Evolutionary conservation across 116 monocot genomes (phyloP), one percentile per base, ranked within the genome.

Genomic region (Cymodocea nodosa): DNA sequence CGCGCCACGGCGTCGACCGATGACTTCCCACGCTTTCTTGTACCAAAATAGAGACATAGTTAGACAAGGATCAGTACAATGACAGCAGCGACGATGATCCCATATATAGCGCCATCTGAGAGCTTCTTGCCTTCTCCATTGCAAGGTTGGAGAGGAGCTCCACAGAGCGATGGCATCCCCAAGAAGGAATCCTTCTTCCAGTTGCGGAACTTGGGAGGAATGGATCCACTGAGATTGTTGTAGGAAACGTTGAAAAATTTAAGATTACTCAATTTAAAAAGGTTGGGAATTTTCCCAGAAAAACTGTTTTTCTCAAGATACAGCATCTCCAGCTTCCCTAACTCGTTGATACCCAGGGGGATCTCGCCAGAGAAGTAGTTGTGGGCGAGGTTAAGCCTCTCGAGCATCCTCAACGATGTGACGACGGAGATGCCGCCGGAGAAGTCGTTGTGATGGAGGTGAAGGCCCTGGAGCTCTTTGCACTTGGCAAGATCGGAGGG

Each of bases 101-200:
- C 94, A 0, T 84, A 80, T 62, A 93, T 84, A 20, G 86, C 86
- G 0, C 93, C 93, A 23, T 82, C 86, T 18, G 86, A 86, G 13
- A 93, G 78, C 34, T 70, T 74, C 30, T 56, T 68, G 35, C n/a
- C n/a, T n/a, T 49, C 18, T 23, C 62, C 62, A 19, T 78, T 65
- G n/a, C 89, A 93, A 4, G 70, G 63, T 1, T 0, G 6, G 7
- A 84, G 74, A 11, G 83, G 78, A 19, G 55, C 68, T 20, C 90
- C 81, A 63, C 86, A 86, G 22, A 86, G 58, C 2, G 69, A 15
- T 51, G 60, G 2, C 39, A 39, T 82, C 8, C 90, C 87, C 20
- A 74, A 59, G 64, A 91, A 91, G 1, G 90, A 51, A 51, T 12
- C 35, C 11, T 15, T 18, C 18, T 68, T 59, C 72, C 73, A 61